Percentiles rank a stretch among this genome's conserved stretches.
phyloP scores from a whole-genome alignment of 768 basidiomycete species.

The Hypsizygus marmoreus region DNA sequence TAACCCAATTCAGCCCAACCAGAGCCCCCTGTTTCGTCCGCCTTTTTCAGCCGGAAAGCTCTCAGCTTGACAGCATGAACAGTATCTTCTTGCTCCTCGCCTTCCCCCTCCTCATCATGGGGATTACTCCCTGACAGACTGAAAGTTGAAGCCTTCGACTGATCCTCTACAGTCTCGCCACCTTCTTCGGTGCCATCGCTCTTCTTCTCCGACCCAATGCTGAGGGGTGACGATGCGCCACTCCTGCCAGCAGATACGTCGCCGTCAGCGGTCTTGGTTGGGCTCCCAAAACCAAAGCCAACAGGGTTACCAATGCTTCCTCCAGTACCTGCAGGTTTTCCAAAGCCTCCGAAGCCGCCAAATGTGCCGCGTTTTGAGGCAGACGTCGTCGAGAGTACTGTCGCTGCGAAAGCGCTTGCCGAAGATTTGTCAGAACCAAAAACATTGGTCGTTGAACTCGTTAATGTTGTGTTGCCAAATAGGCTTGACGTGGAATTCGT shows the following conservation, averaged over 20 bases:
- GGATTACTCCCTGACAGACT: slow-evolving; percentile 28
- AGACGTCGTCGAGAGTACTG: slow-evolving; percentile 4
- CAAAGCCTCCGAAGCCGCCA: slow-evolving; percentile 33
- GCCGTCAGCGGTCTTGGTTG: slow-evolving; percentile 29
- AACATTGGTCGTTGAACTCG: neutral
- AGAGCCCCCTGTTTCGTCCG: slow-evolving; percentile 39
- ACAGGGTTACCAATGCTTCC: slow-evolving; percentile 66
- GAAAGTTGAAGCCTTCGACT: slow-evolving; percentile 24
- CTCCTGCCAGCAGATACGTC: slow-evolving; percentile 1
- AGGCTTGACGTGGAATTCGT: slow-evolving; percentile 1
- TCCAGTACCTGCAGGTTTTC: slow-evolving; percentile 28
- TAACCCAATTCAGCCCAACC: slow-evolving; percentile 71
- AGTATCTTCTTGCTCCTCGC: slow-evolving; percentile 81
- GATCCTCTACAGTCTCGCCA: slow-evolving; percentile 17
- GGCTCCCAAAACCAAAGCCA: slow-evolving; percentile 58
- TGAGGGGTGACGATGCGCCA: slow-evolving; percentile 3
- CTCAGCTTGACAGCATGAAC: slow-evolving; percentile 58
- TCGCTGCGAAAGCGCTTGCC: slow-evolving; percentile 2
- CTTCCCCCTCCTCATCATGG: slow-evolving; percentile 76
- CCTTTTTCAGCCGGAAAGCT: slow-evolving; percentile 60
- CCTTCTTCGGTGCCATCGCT: slow-evolving; percentile 10
- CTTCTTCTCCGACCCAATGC: slow-evolving; percentile 9
- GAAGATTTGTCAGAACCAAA: slow-evolving; percentile 6
- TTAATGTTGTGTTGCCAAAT: slow-evolving; percentile 1
- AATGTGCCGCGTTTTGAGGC: slow-evolving; percentile 22